A percentile compares a stretch with the other conserved stretches of the same genome.
phyloP scores from a whole-genome alignment of 2,329 filamentous ascomycete genomes.

The Keithomyces neogunnii region DNA sequence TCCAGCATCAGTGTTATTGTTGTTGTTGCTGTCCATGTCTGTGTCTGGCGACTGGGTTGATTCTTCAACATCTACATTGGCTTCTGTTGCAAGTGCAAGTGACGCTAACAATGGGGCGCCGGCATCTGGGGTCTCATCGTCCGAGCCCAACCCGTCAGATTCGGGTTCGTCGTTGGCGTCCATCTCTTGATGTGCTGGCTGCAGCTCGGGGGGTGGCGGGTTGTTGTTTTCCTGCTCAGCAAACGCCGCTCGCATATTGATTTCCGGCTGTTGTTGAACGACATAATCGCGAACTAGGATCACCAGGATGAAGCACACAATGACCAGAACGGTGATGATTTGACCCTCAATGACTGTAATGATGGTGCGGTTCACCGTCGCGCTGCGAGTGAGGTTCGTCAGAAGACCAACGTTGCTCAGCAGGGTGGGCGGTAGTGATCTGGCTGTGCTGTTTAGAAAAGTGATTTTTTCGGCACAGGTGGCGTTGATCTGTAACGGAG shows the following conservation, averaged over 20 bases:
- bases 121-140: constrained; percentile 23
- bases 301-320: constrained; percentile 91
- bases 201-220: constrained; percentile 7
- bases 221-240: constrained; percentile 33
- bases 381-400: constrained; percentile 57
- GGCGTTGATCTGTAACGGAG: background rate
- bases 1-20: background rate
- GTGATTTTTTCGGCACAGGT: constrained; percentile 8
- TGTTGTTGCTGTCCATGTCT: background rate
- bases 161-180: constrained; percentile 10
- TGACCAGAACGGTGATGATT: constrained; percentile 84
- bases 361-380: constrained; percentile 66
- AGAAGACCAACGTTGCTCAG: constrained; percentile 50
- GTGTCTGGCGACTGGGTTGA: background rate
- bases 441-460: constrained; percentile 7
- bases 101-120: constrained; percentile 10
- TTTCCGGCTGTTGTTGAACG: constrained; percentile 90
- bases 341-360: constrained; percentile 86
- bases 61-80: background rate
- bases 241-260: constrained; percentile 68
- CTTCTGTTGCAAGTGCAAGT: background rate
- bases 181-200: constrained; percentile 11
- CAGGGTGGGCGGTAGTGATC: constrained; percentile 27
- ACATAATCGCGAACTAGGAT: constrained; percentile 97
- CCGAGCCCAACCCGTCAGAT: constrained; percentile 21